These are phyloP conservation scores for Persicaria maculosa DNA, from an alignment of 148 eudicot genomes.

Conservation along the genomic window DNA sequence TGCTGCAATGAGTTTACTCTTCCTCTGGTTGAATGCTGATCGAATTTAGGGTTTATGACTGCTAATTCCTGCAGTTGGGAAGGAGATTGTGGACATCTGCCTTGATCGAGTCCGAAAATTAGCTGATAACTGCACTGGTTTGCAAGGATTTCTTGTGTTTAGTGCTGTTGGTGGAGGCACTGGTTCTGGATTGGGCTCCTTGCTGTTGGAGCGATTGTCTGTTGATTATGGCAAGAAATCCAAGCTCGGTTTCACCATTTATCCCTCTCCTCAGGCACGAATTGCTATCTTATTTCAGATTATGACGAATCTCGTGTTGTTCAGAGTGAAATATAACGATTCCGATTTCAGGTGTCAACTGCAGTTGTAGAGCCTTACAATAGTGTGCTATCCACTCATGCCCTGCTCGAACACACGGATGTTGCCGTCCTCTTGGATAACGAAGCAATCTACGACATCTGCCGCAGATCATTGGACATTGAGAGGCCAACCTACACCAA, in stretches of 20 bases:
- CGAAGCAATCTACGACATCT: constrained; percentile 32
- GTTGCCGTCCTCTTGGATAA: constrained; percentile 30
- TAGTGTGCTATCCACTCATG: constrained; percentile 35
- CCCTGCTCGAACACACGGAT: constrained; percentile 28
- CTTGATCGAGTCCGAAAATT: constrained; percentile 46
- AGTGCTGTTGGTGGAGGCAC: constrained; percentile 57
- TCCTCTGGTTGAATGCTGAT: no score
- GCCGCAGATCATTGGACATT: constrained; percentile 32
- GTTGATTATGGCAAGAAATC: constrained; percentile 40
- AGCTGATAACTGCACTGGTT: constrained; percentile 49
- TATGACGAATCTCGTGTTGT: no score
- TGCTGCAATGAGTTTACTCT: no score
- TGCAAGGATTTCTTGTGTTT: constrained; percentile 47
- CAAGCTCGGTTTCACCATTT: no score
- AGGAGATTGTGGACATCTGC: constrained; percentile 48
- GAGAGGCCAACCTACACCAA: constrained; percentile 17
- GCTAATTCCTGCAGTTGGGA: constrained; percentile 29
- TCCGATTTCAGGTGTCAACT: constrained; percentile 44
- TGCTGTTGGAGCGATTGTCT: constrained; percentile 45
- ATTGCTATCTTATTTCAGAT: no score
- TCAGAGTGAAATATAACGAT: not conserved
- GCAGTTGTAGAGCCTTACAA: constrained; percentile 40
- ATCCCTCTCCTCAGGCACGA: constrained; percentile 47
- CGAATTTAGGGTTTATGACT: no score
- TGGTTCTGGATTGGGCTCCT: constrained; percentile 51